Percentiles rank a stretch among this genome's conserved stretches.
These are phyloP conservation scores for Phytophthora capsici DNA, from an alignment of 352 stramenopile species.

Conservation along the genomic window DNA sequence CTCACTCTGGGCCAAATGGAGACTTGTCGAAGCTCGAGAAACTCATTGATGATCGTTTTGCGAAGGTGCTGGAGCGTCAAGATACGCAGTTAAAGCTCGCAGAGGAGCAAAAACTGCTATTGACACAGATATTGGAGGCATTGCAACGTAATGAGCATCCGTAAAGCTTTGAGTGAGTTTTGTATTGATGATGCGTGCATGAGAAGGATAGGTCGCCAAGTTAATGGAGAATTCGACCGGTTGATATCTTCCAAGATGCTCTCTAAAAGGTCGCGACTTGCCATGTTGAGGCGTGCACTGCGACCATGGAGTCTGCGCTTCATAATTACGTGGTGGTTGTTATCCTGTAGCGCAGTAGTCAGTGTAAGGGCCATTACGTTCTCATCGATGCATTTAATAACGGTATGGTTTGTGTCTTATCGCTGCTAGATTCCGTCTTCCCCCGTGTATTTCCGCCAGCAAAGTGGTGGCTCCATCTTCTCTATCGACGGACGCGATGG, in stretches of 20 bases:
- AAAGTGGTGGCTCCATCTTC: constrained; percentile 61
- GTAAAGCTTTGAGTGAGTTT: background rate
- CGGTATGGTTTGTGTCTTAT: background rate
- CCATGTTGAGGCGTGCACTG: too few relatives aligned
- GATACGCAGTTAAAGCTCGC: constrained; percentile 20
- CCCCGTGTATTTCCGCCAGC: constrained; percentile 72
- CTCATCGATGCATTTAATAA: background rate
- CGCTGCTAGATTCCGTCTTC: constrained; percentile 33
- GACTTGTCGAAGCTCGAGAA: constrained; percentile 16
- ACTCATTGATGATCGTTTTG: constrained; percentile 23
- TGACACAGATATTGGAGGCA: constrained; percentile 11
- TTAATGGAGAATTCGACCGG: background rate
- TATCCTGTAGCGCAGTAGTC: background rate
- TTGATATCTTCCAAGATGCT: background rate
- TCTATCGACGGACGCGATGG: constrained; percentile 51
- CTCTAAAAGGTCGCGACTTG: background rate
- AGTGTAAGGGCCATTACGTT: background rate
- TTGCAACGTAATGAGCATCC: constrained; percentile 6
- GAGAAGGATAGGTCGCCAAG: too few relatives aligned
- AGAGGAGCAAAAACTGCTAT: constrained; percentile 22
- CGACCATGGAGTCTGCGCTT: background rate
- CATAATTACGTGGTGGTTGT: constrained; percentile 6
- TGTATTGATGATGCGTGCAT: too few relatives aligned
- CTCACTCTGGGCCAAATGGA: background rate
- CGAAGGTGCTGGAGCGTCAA: constrained; percentile 19